Evolutionary conservation across 306 rosid genomes (phyloP).

Genomic region (Glycine soja): DNA sequence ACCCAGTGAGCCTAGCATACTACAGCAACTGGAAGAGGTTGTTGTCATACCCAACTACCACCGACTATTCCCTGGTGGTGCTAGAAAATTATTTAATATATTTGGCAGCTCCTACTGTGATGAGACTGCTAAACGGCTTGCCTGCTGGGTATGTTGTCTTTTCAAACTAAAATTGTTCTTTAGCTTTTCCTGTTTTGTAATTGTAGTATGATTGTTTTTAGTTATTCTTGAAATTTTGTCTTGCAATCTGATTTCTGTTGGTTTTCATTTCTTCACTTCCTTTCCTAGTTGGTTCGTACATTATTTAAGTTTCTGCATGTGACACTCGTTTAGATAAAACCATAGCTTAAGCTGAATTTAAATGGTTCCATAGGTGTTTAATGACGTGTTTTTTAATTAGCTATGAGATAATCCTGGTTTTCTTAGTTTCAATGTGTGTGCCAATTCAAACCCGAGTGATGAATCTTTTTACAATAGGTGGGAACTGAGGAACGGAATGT

Average conservation of each 20-base stretch:
- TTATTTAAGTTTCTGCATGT: neutral
- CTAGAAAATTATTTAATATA: conserved; percentile 86
- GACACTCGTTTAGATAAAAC: conserved; percentile 15
- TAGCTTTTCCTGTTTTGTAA: neutral
- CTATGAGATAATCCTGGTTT: neutral
- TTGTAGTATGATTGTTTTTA: conserved; percentile 8
- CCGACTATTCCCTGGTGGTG: conserved; percentile 93
- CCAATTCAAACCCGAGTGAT: conserved; percentile 6
- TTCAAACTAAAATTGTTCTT: conserved; percentile 1
- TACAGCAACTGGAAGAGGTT: conserved; percentile 96
- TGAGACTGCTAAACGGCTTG: conserved; percentile 90
- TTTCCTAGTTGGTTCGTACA: conserved; percentile 5
- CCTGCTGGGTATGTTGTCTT: conserved; percentile 83
- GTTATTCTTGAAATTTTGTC: neutral
- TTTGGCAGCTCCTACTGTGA: conserved; percentile 87
- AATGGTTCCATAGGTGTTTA: neutral
- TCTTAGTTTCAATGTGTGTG: neutral
- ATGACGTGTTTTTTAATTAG: neutral
- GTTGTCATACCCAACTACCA: conserved; percentile 97
- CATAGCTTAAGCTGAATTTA: neutral
- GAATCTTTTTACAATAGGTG: neutral
- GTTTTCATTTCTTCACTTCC: neutral
- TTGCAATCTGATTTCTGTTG: conserved; percentile 1
- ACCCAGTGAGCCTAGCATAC: conserved; percentile 89
- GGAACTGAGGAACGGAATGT: neutral